Evolutionary conservation across 768 basidiomycete species (phyloP), one percentile per base, ranked within the genome.

Genomic region (Calocera viscosa): DNA sequence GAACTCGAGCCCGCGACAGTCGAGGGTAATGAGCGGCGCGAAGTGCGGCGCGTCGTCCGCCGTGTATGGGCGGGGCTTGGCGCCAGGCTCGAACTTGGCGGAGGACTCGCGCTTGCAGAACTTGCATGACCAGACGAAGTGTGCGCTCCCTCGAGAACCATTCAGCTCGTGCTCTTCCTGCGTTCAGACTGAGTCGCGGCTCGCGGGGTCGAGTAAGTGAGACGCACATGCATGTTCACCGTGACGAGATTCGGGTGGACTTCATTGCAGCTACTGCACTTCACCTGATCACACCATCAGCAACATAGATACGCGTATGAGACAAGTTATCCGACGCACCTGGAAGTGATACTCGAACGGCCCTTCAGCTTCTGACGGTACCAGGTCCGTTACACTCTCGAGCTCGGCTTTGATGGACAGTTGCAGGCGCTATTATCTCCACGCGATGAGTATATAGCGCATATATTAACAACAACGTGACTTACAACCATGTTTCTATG

Each of bases 1-100:
- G 69, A 94, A 89, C 73, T 95, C 92, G 19, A 94, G 81, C 2
- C 92, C 93, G 28, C 92, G 82, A 73, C 92, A 95, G 71, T 95
- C 92, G 41, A 95, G 78, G 1, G 81, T 81, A 7, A 92, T 76
- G 32, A 94, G 77, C 2, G 86, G 84, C 0, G 81, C 82, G 63
- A 86, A 86, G 60, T 84, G 80, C 10, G 80, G 85, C 26, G 79
- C 80, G 66, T 84, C 83, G 68, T 88, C 86, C 26, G 80, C 78
- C 0, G 76, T 78, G 75, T 92, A 91, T 0, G 88, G 77, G 16
- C 63, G 76, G 66, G 68, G 67, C 40, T 32, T 28, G 24, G 79
- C 77, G 2, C 81, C 72, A 1, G 79, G 70, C 39, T 90, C 86
- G 70, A 92, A 92, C 72, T 87, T 90, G 40, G 90, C 91, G 8